Conservation (phyloP, 345 rosid genomes). For the Trapa bicornis region DNA sequence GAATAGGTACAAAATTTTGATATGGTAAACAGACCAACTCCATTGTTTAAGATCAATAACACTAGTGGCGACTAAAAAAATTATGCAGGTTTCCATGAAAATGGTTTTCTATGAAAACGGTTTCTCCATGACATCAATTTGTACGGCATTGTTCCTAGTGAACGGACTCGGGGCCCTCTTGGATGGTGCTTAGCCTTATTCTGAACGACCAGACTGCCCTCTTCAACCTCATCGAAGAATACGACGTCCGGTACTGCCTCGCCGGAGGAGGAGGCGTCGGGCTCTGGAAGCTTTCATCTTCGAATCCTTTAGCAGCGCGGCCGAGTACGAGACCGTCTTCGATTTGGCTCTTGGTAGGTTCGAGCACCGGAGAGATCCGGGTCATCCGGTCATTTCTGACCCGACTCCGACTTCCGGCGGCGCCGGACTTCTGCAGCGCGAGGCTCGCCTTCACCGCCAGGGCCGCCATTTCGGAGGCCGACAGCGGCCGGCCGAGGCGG, state of each 20-base stretch:
- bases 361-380: conserved; percentile 11
- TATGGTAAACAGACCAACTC: too few relatives aligned
- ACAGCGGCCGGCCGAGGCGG: conserved; percentile 12
- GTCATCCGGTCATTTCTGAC: background rate
- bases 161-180: conserved; percentile 6
- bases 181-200: conserved; percentile 11
- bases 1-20: too few relatives aligned
- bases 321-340: background rate
- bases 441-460: conserved; percentile 28
- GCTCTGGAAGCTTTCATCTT: background rate
- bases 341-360: conserved; percentile 2
- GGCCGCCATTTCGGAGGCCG: conserved; percentile 21
- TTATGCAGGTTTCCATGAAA: too few relatives aligned
- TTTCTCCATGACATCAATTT: background rate
- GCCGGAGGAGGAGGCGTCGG: too few relatives aligned
- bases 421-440: conserved; percentile 14
- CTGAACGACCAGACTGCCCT: conserved; percentile 8
- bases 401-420: background rate
- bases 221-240: conserved; percentile 7
- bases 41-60: too few relatives aligned
- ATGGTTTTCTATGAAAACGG: too few relatives aligned
- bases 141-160: background rate
- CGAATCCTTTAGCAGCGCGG: background rate
- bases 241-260: conserved; percentile 1
- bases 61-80: too few relatives aligned